A percentile compares a stretch with the other conserved stretches of the same genome.
Evolutionary conservation across 2,329 filamentous ascomycete genomes (phyloP).

Genomic region (Hymenoscyphus repandus): DNA sequence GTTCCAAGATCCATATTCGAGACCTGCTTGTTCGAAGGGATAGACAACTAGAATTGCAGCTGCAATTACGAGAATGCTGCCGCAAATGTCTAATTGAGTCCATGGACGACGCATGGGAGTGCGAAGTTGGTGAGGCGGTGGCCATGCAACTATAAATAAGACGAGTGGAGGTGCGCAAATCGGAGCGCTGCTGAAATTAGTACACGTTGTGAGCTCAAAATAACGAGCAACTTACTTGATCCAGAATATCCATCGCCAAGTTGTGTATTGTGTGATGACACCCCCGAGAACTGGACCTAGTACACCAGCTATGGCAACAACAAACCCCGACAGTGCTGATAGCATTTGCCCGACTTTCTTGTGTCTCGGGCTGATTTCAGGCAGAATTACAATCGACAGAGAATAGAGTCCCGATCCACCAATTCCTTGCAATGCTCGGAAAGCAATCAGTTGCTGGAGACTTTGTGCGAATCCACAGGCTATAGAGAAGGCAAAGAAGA

Average conservation of each 20-base stretch:
- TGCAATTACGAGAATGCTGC: constrained; percentile 4
- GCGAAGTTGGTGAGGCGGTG: not conserved
- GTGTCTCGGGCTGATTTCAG: constrained; percentile 1
- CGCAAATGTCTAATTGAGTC: constrained; percentile 4
- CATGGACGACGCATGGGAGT: not conserved
- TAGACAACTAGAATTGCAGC: constrained; percentile 5
- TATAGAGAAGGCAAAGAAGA: not conserved
- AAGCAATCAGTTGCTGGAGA: constrained; percentile 3
- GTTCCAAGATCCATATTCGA: not conserved
- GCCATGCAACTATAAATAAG: not conserved
- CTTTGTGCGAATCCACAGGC: constrained; percentile 1
- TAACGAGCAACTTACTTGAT: constrained; percentile 37
- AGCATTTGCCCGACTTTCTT: not conserved
- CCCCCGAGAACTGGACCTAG: constrained; percentile 15
- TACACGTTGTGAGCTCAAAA: not conserved
- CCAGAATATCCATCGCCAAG: constrained; percentile 43
- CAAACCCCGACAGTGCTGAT: not conserved
- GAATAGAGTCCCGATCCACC: constrained; percentile 4
- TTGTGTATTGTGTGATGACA: constrained; percentile 7
- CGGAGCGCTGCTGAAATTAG: constrained; percentile 1
- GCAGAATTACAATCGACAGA: not conserved
- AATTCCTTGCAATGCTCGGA: constrained; percentile 1
- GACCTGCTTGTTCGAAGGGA: not conserved
- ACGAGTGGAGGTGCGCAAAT: not conserved
- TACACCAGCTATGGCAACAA: constrained; percentile 31